phyloP scores from a whole-genome alignment of 257 asterid genomes.

The Primulina tabacum region DNA sequence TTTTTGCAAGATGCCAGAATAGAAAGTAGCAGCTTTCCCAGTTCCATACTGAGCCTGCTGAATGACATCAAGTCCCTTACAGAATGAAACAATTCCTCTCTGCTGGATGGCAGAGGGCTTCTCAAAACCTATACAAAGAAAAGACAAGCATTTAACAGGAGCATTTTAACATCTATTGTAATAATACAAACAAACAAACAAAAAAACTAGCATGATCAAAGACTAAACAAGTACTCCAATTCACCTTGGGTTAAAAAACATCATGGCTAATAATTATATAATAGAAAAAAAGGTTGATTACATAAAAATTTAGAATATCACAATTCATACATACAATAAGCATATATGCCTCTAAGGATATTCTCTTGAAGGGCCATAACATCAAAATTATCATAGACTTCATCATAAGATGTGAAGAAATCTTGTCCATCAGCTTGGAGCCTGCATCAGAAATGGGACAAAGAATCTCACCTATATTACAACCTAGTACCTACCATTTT shows the following conservation, averaged over 20 bases:
- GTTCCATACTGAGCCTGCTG: constrained; percentile 93
- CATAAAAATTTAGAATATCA: not conserved
- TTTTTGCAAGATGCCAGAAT: constrained; percentile 81
- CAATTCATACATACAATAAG: constrained; percentile 42
- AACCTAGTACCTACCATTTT: not conserved
- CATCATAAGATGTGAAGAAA: constrained; percentile 52
- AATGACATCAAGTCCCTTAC: constrained; percentile 79
- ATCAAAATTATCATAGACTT: constrained; percentile 53
- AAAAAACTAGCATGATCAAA: not conserved
- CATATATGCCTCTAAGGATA: constrained; percentile 61
- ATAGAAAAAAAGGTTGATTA: not conserved
- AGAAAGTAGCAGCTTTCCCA: constrained; percentile 79
- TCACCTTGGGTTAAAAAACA: not conserved
- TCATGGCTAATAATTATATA: too few species aligned
- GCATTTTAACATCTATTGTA: not conserved
- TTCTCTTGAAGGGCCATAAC: constrained; percentile 56
- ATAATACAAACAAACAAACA: not conserved
- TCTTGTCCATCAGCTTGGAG: constrained; percentile 53
- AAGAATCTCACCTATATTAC: not conserved
- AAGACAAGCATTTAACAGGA: not conserved
- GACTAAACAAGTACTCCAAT: not conserved
- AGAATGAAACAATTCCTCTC: constrained; percentile 82
- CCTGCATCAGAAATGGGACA: constrained; percentile 26
- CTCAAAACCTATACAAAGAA: constrained; percentile 60
- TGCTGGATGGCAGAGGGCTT: constrained; percentile 94